Percentiles rank a stretch among this genome's conserved stretches.
Conservation (phyloP, 257 asterid species). For the Verbena officinalis region DNA sequence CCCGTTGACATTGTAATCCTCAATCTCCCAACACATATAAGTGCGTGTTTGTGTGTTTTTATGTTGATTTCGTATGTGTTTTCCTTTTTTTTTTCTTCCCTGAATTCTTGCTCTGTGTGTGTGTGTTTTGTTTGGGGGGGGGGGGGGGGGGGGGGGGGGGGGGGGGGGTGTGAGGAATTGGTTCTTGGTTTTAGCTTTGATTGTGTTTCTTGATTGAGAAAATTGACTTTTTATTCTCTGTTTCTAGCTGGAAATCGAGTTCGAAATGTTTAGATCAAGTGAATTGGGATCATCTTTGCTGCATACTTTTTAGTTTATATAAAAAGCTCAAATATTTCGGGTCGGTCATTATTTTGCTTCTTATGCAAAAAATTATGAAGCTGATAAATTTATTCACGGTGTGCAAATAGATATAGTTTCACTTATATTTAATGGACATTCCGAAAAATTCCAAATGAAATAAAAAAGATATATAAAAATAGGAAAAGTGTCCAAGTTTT, state of each 20-base stretch:
- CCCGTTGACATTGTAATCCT: constrained; percentile 77
- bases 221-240: constrained; percentile 16
- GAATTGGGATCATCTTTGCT: constrained; percentile 16
- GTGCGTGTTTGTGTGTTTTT: constrained; percentile 10
- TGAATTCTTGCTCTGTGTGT: not conserved
- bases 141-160: not conserved
- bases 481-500: too few relatives aligned
- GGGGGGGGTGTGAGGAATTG: not conserved
- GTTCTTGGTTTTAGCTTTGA: constrained; percentile 16
- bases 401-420: too few relatives aligned
- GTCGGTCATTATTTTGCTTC: too few relatives aligned
- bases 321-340: constrained; percentile 5
- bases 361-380: too few relatives aligned
- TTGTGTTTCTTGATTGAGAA: constrained; percentile 7
- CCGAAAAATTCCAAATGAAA: too few relatives aligned
- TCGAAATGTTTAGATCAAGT: not conserved
- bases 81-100: not conserved
- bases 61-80: constrained; percentile 20
- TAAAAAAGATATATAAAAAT: too few relatives aligned
- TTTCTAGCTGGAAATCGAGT: constrained; percentile 9
- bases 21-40: not conserved
- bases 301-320: not conserved
- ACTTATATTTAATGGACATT: too few relatives aligned
- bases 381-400: too few relatives aligned
- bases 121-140: constrained; percentile 1